A percentile compares a stretch with the other conserved stretches of the same genome.
phyloP scores from a whole-genome alignment of 192 early-diverging fungal species.

The Coemansia guatemalensis region DNA sequence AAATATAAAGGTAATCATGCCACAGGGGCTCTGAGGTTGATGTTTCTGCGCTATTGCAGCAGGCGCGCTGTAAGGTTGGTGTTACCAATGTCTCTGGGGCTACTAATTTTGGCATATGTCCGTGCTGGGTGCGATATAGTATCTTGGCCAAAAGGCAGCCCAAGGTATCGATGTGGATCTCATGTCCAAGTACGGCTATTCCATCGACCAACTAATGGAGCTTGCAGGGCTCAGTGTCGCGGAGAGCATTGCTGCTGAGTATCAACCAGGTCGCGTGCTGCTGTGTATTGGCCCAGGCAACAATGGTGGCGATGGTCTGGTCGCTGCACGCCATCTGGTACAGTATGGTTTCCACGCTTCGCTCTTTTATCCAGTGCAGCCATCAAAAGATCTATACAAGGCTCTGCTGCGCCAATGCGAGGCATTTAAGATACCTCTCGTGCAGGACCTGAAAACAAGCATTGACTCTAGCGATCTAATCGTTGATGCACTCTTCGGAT shows the following conservation, averaged over 20 bases:
- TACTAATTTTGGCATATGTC: neutral
- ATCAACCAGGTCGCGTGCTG: constrained; percentile 60
- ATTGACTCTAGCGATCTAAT: constrained; percentile 63
- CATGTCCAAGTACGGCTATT: constrained; percentile 86
- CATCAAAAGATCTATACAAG: constrained; percentile 72
- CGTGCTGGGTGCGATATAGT: constrained; percentile 13
- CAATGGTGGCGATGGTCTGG: constrained; percentile 97
- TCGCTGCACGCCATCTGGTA: constrained; percentile 85
- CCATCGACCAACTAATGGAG: constrained; percentile 84
- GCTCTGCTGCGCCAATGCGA: constrained; percentile 71
- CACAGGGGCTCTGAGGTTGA: neutral
- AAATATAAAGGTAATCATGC: constrained; percentile 9
- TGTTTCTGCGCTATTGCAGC: neutral
- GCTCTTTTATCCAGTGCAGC: constrained; percentile 81
- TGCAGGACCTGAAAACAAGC: constrained; percentile 39
- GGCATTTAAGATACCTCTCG: constrained; percentile 65
- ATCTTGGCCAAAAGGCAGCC: constrained; percentile 44
- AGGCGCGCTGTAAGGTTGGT: neutral
- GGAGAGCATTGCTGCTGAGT: constrained; percentile 74
- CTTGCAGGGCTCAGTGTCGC: constrained; percentile 91
- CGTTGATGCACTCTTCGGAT: constrained; percentile 90
- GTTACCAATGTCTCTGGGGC: neutral
- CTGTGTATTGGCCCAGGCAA: constrained; percentile 87
- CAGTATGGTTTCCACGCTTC: constrained; percentile 86
- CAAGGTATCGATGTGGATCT: constrained; percentile 75